These are phyloP conservation scores for Ramaria sp. DNA, from an alignment of 768 basidiomycete species.

Conservation along the genomic window DNA sequence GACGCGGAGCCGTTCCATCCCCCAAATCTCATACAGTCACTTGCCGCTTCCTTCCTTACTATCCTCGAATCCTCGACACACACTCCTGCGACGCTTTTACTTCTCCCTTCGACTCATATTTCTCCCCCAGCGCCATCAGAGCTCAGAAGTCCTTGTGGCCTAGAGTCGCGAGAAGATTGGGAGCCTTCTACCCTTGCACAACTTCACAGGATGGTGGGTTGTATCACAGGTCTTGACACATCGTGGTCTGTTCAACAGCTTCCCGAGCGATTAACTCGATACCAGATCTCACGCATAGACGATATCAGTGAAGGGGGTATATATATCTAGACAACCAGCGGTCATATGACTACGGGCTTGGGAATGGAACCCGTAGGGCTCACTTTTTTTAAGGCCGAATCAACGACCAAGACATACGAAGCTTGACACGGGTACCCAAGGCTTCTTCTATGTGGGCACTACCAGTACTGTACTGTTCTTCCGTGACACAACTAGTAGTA, in stretches of 20 bases:
- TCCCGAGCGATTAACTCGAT: neutral
- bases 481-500: too few species aligned
- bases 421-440: too few species aligned
- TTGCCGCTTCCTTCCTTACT: constrained; percentile 44
- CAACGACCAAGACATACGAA: too few species aligned
- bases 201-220: neutral
- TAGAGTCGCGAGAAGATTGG: constrained; percentile 2
- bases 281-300: neutral
- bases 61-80: constrained; percentile 15
- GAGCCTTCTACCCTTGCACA: neutral
- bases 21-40: constrained; percentile 47
- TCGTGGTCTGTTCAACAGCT: neutral
- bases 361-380: too few species aligned
- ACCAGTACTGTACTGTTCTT: too few species aligned
- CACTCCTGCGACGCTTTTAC: constrained; percentile 21
- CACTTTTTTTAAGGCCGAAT: too few species aligned
- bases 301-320: constrained; percentile 9
- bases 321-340: neutral
- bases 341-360: too few species aligned
- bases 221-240: neutral
- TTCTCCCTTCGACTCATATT: constrained; percentile 39
- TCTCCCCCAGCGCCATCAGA: constrained; percentile 30
- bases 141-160: constrained; percentile 16
- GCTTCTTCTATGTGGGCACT: too few species aligned
- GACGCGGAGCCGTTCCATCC: constrained; percentile 33